Evolutionary conservation across 345 rosid species (phyloP).

Genomic region (Eutrema japonicum): DNA sequence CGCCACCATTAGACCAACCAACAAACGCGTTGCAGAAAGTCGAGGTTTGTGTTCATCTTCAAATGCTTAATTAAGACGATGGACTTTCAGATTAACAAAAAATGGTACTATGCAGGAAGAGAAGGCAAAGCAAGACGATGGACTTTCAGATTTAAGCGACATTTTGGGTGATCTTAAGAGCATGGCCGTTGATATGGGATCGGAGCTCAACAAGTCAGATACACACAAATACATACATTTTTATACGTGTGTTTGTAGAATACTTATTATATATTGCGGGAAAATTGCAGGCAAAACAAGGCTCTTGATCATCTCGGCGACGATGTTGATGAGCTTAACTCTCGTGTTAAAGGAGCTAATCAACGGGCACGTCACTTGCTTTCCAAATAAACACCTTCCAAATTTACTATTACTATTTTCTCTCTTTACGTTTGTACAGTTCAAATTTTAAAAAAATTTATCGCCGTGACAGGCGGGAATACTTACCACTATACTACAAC

Average conservation of each 20-base stretch:
- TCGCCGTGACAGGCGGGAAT: no score
- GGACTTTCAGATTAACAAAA: background rate
- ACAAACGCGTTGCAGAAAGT: slow-evolving; percentile 72
- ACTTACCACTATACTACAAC: no score
- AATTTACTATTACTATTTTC: background rate
- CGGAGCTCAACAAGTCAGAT: slow-evolving; percentile 74
- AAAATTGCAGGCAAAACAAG: slow-evolving; percentile 81
- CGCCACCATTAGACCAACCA: slow-evolving; percentile 59
- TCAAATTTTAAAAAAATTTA: background rate
- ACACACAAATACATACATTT: slow-evolving; percentile 9
- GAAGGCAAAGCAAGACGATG: slow-evolving; percentile 89
- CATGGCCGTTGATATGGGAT: slow-evolving; percentile 96
- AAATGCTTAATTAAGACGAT: background rate
- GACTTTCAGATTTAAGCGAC: slow-evolving; percentile 72
- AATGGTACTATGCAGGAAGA: slow-evolving; percentile 53
- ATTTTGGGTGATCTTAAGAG: slow-evolving; percentile 84
- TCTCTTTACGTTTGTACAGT: background rate
- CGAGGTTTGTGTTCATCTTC: slow-evolving; percentile 52
- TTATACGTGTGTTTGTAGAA: background rate
- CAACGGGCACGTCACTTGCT: slow-evolving; percentile 79
- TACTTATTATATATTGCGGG: slow-evolving; percentile 4
- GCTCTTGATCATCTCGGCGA: slow-evolving; percentile 74
- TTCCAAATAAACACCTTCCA: slow-evolving; percentile 49
- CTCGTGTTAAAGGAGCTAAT: slow-evolving; percentile 86
- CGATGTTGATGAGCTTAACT: slow-evolving; percentile 82